These are phyloP conservation scores for Trichophyton verrucosum DNA, from an alignment of 2,329 filamentous ascomycete genomes.

Conservation along the genomic window DNA sequence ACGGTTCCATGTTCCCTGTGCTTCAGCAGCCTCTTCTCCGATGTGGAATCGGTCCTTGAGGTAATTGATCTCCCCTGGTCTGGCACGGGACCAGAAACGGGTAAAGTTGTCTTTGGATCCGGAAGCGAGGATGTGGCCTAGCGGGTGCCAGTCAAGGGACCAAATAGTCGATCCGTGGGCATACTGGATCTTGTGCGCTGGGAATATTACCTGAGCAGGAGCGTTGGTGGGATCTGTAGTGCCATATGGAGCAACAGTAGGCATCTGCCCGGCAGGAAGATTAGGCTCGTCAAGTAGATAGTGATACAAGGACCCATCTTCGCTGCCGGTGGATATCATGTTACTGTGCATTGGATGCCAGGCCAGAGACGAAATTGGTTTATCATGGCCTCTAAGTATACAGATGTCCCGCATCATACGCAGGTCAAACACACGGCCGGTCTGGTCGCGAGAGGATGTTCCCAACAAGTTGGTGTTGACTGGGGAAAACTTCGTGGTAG, in stretches of 20 bases:
- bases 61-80: constrained; percentile 75
- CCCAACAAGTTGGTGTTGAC: constrained; percentile 74
- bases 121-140: constrained; percentile 88
- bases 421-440: constrained; percentile 83
- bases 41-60: constrained; percentile 91
- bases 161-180: constrained; percentile 94
- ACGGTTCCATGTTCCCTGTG: constrained; percentile 85
- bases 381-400: constrained; percentile 85
- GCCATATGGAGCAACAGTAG: constrained; percentile 72
- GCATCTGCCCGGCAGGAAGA: constrained; percentile 57
- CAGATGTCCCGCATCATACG: constrained; percentile 98
- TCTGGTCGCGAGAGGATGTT: constrained; percentile 86
- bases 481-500: constrained; percentile 80
- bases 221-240: constrained; percentile 65
- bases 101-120: constrained; percentile 95
- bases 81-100: constrained; percentile 84
- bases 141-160: constrained; percentile 95
- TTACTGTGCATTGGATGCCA: constrained; percentile 93
- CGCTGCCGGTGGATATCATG: constrained; percentile 77
- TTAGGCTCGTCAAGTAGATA: constrained; percentile 96
- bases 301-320: constrained; percentile 80
- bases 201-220: constrained; percentile 80
- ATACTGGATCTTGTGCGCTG: constrained; percentile 72
- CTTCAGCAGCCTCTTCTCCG: constrained; percentile 82
- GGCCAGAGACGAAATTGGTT: constrained; percentile 80